These are phyloP conservation scores for Rhodamnia rubescens DNA, from an alignment of 345 rosid species.

Conservation along the genomic window DNA sequence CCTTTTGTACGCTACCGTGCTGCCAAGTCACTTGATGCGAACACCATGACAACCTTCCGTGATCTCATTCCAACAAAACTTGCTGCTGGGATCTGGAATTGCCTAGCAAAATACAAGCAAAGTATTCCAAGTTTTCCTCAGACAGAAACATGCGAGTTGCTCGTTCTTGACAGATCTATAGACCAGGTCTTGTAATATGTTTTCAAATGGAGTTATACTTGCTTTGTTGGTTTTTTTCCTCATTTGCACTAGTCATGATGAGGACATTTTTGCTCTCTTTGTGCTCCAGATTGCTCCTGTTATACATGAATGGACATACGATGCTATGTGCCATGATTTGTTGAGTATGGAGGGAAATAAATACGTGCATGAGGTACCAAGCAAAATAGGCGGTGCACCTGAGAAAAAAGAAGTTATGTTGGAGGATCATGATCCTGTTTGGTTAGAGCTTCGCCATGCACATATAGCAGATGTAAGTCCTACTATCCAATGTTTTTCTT, in stretches of 20 bases:
- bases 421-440: conserved; percentile 98
- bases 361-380: conserved; percentile 85
- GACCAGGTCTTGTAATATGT: conserved; percentile 63
- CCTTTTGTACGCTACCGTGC: conserved; percentile 92
- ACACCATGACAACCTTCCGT: conserved; percentile 84
- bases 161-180: conserved; percentile 90
- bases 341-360: conserved; percentile 95
- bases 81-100: conserved; percentile 98
- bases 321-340: conserved; percentile 97
- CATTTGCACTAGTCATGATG: background rate
- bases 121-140: conserved; percentile 69
- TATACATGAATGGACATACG: conserved; percentile 99
- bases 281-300: conserved; percentile 78
- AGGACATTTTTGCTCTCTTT: background rate
- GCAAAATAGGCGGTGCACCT: conserved; percentile 69
- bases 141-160: conserved; percentile 92
- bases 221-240: background rate
- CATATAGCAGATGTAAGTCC: conserved; percentile 88
- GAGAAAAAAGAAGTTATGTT: conserved; percentile 95
- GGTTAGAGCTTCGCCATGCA: conserved; percentile 98
- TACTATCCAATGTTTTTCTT: conserved; percentile 2
- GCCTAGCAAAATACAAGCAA: conserved; percentile 67
- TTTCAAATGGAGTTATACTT: background rate
- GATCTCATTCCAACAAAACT: conserved; percentile 95
- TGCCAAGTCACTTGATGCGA: conserved; percentile 88